Conservation (phyloP, 345 rosid genomes). For the Gossypium australe region DNA sequence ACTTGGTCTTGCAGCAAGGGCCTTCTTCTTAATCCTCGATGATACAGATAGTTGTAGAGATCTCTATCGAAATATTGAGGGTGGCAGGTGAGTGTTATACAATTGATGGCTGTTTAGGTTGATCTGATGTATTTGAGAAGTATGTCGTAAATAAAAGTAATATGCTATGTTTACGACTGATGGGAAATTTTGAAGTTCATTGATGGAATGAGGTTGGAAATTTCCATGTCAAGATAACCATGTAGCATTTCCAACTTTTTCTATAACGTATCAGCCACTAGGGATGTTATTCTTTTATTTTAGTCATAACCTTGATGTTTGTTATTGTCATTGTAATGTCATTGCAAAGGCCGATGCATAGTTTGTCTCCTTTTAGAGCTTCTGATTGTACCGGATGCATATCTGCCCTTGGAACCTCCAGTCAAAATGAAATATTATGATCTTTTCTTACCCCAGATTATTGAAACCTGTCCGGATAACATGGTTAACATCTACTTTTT, state of each 20-base stretch:
- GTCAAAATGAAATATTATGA: not conserved
- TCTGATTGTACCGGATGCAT: not conserved
- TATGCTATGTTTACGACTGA: not conserved
- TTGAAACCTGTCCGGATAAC: not conserved
- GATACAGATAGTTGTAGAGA: not conserved
- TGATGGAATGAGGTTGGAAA: not conserved
- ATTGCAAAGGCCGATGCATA: not conserved
- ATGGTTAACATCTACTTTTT: not conserved
- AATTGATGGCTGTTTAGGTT: not conserved
- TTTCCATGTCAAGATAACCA: not conserved
- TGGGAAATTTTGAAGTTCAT: not conserved
- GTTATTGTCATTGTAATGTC: not conserved
- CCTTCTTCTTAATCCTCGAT: not conserved
- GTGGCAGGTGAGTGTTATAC: not conserved
- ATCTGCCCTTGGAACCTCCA: not conserved
- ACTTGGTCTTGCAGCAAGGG: not conserved
- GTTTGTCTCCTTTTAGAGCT: not conserved
- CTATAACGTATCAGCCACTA: not conserved
- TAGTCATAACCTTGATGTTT: not conserved
- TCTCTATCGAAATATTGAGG: not conserved
- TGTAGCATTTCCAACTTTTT: not conserved
- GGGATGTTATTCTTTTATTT: not conserved
- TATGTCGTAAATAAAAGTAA: not conserved
- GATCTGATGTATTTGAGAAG: not conserved
- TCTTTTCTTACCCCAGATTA: not conserved